A percentile compares a stretch with the other conserved stretches of the same genome.
phyloP scores from a whole-genome alignment of 2,329 filamentous ascomycete genomes.

The Penicillium aurantiogriseum region DNA sequence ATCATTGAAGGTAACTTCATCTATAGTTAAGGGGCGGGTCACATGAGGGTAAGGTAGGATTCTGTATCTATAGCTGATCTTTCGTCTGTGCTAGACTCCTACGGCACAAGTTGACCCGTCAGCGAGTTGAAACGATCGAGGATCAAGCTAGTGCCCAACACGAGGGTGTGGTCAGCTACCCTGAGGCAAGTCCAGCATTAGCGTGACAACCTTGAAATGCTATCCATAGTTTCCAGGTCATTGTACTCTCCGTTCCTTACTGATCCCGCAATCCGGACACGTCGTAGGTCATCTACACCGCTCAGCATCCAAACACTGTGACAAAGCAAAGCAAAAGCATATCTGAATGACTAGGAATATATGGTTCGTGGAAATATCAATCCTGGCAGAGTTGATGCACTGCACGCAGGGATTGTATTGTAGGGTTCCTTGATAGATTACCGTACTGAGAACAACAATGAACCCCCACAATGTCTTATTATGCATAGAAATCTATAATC shows the following conservation, averaged over 20 bases:
- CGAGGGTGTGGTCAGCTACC: slow-evolving; percentile 26
- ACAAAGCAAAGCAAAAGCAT: slow-evolving; percentile 12
- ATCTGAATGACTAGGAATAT: neutral
- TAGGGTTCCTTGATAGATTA: neutral
- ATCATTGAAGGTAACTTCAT: slow-evolving; percentile 26
- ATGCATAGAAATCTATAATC: neutral
- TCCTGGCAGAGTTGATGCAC: neutral
- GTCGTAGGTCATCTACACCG: slow-evolving; percentile 24
- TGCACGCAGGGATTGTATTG: neutral
- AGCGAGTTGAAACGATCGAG: slow-evolving; percentile 24
- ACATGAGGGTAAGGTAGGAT: slow-evolving; percentile 24
- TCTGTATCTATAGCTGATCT: neutral
- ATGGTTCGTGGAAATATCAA: too few relatives aligned
- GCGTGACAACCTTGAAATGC: too few relatives aligned
- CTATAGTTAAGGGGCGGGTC: slow-evolving; percentile 26
- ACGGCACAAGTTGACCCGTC: neutral
- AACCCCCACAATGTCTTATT: neutral
- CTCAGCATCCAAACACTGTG: slow-evolving; percentile 26
- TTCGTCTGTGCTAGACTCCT: neutral
- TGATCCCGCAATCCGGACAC: neutral
- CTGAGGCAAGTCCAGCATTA: slow-evolving; percentile 18
- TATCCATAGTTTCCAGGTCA: neutral
- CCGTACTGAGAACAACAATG: neutral
- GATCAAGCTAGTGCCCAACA: slow-evolving; percentile 22
- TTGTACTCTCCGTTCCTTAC: neutral